Base-by-base conservation (phyloP, 208 protist genomes). In the Crithidia sp. region DNA sequence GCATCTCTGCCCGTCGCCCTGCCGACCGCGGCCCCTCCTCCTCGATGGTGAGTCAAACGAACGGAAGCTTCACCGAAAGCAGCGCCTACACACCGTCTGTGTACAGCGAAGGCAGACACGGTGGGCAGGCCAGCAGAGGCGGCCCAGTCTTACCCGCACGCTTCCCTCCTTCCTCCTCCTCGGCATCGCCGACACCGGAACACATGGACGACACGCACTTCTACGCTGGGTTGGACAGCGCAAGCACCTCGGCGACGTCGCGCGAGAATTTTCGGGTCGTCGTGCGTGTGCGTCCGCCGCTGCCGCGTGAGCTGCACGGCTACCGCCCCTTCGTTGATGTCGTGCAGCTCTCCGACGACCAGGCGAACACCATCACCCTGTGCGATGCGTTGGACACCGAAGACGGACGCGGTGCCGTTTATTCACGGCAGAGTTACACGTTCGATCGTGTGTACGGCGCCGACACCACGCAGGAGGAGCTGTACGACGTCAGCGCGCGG, bases 261-360 rank as follows among this genome's bases (percentile, higher is more conserved):
- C 60, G 57, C 17, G 68, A 81, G 28, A 94, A 95, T 81, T 87
- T 97, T 45, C 94, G 82, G 17, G 95, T 98, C 41, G 90, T 91
- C 12, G 88, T 98, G 55, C 88, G 95, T 39, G 89, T 98, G 9
- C 91, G 95, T 17, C 95, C 95, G 6, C 91, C 93, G 6, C 70
- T 95, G 44, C 85, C 74, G 44, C 82, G 90, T 13, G 94, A 98
- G 76, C 71, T 98, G 55, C 64, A 95, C 17, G 78, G 84, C 28
- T 88, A 82, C 62, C 72, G 80, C 9, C 75, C 72, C 12, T 95
- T 86, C 47, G 77, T 88, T 14, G 84, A 93, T 28, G 88, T 95
- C 39, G 87, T 95, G 36, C 82, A 85, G 63, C 69, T 94, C 40
- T 49, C 50, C 3, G 61, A 72, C 16, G 85, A 87, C 14, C 79